Conservation (phyloP, 2,329 filamentous ascomycete genomes). For the Cladophialophora carrionii region DNA sequence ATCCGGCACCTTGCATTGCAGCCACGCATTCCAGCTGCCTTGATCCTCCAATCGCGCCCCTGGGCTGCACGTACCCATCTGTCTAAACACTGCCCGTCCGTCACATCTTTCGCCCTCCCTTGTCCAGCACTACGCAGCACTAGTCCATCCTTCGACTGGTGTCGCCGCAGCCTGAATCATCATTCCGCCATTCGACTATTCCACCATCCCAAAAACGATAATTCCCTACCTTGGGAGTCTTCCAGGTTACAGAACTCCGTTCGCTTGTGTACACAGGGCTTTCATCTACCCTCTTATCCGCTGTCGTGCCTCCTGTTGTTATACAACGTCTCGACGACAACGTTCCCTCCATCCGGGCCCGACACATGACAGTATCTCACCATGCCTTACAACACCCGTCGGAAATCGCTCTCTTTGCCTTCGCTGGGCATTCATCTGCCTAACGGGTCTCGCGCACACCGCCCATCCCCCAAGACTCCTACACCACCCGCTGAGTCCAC, state of each 20-base stretch:
- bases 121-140: conserved; percentile 19
- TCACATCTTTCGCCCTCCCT: conserved; percentile 25
- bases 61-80: conserved; percentile 17
- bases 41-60: conserved; percentile 29
- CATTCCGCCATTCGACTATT: conserved; percentile 27
- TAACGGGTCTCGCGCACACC: conserved; percentile 58
- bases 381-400: conserved; percentile 96
- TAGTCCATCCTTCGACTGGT: conserved; percentile 22
- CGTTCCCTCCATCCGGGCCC: conserved; percentile 23
- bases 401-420: conserved; percentile 90
- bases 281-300: conserved; percentile 16
- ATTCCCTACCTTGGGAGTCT: conserved; percentile 14
- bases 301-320: conserved; percentile 31
- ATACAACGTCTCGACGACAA: conserved; percentile 32
- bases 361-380: conserved; percentile 28
- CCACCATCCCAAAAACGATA: conserved; percentile 21
- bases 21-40: conserved; percentile 36
- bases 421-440: conserved; percentile 89
- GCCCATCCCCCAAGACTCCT: conserved; percentile 65
- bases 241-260: conserved; percentile 15
- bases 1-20: conserved; percentile 38
- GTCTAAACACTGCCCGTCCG: conserved; percentile 23
- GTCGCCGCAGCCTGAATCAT: conserved; percentile 36
- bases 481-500: conserved; percentile 59
- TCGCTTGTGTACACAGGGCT: conserved; percentile 30